Conservation (phyloP, 495 filamentous ascomycete species). For the Hyaloscypha finlandica region DNA sequence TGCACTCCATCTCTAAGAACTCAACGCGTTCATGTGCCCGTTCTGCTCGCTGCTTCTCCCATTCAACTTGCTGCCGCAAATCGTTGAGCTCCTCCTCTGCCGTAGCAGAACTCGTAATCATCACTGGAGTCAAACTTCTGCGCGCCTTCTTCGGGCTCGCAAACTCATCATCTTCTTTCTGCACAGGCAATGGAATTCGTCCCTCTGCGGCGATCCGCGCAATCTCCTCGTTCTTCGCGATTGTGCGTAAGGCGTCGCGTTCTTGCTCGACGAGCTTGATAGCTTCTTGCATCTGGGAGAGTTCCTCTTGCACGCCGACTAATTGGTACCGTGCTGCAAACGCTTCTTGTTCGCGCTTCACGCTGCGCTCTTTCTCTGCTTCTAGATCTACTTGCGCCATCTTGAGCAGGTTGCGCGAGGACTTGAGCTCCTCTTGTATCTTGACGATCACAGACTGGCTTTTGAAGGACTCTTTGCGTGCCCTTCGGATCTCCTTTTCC, state of each 20-base stretch:
- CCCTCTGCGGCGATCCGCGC: conserved; percentile 65
- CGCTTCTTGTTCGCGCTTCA: conserved; percentile 69
- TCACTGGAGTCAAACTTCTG: conserved; percentile 39
- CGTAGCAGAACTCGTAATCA: conserved; percentile 44
- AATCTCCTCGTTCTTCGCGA: conserved; percentile 59
- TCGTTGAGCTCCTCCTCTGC: conserved; percentile 57
- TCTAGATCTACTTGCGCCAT: conserved; percentile 41
- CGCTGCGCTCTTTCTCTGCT: conserved; percentile 48
- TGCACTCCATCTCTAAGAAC: conserved; percentile 83
- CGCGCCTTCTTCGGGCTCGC: conserved; percentile 44
- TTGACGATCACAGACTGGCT: conserved; percentile 76
- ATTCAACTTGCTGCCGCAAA: conserved; percentile 60
- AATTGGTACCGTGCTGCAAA: conserved; percentile 75
- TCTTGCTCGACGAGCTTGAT: conserved; percentile 70
- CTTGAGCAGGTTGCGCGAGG: conserved; percentile 56
- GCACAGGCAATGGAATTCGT: conserved; percentile 56
- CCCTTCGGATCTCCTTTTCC: conserved; percentile 81
- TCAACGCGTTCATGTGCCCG: conserved; percentile 72
- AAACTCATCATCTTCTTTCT: conserved; percentile 47
- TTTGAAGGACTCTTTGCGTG: conserved; percentile 85
- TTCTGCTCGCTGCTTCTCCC: conserved; percentile 64
- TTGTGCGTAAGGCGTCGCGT: conserved; percentile 63
- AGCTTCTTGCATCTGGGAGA: conserved; percentile 63
- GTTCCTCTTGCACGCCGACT: conserved; percentile 71
- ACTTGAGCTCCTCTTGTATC: conserved; percentile 79